A percentile compares a stretch with the other conserved stretches of the same genome.
phyloP scores from a whole-genome alignment of 1,284 basidiomycete genomes.

The Austroboletus novae-zelandiae region DNA sequence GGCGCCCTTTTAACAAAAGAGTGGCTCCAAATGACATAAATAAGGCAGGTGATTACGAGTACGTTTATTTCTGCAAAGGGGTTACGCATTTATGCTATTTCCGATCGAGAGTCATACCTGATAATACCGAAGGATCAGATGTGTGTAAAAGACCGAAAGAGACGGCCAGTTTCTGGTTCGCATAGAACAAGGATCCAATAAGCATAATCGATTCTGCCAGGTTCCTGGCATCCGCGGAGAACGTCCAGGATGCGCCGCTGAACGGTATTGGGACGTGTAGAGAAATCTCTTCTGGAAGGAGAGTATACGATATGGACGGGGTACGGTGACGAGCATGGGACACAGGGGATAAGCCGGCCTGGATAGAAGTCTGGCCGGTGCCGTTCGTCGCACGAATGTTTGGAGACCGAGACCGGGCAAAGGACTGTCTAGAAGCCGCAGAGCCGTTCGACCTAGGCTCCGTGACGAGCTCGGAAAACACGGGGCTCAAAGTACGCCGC shows the following conservation, averaged over 20 bases:
- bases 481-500: slow-evolving; percentile 19
- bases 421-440: slow-evolving; percentile 17
- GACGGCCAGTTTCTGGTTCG: slow-evolving; percentile 25
- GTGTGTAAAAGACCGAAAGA: slow-evolving; percentile 4
- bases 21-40: slow-evolving; percentile 67
- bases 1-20: slow-evolving; percentile 35
- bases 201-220: slow-evolving; percentile 26
- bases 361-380: slow-evolving; percentile 21
- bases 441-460: slow-evolving; percentile 22
- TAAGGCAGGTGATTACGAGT: slow-evolving; percentile 53
- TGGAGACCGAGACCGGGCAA: slow-evolving; percentile 27
- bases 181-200: slow-evolving; percentile 32
- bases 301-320: slow-evolving; percentile 1
- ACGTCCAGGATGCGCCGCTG: slow-evolving; percentile 16
- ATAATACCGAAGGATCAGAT: slow-evolving; percentile 13
- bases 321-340: slow-evolving; percentile 26
- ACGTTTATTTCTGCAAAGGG: slow-evolving; percentile 52
- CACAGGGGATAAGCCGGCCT: slow-evolving; percentile 8
- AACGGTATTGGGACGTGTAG: slow-evolving; percentile 19
- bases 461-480: slow-evolving; percentile 10
- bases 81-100: slow-evolving; percentile 6
- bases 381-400: slow-evolving; percentile 14
- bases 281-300: slow-evolving; percentile 28
- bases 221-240: slow-evolving; percentile 26
- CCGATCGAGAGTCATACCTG: slow-evolving; percentile 24